Evolutionary conservation across 345 rosid genomes (phyloP), one percentile per base, ranked within the genome.

Genomic region (Rhizophora apiculata): DNA sequence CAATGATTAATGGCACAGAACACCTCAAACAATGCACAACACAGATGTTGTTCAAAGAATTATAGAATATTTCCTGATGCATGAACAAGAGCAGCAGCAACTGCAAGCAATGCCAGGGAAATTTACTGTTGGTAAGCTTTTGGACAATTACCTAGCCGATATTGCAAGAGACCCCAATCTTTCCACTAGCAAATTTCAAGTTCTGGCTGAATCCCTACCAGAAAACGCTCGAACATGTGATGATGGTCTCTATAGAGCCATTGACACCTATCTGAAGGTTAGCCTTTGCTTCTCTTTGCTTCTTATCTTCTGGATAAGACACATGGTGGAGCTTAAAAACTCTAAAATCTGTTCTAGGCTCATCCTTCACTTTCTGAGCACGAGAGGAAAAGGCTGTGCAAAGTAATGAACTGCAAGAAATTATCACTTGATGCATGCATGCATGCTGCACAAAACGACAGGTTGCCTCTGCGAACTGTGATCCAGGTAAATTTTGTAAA

Each of bases 361-460:
- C 98, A 88, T 83, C 91, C 87, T 72, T 81, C 78, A 60, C 74
- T 89, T 53, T 66, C 91, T 52, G 95, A 93, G 78, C 85, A 88
- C 48, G 93, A 93, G 57, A 77, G 90, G 37, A 88, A 82, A 83
- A 78, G 83, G 79, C 68, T 94, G 22, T 88, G 96, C 89, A 89
- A 85, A 76, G 52, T 83, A 65, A 91, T 91, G 91, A 82, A 82
- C 78, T 84, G 93, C 21, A 85, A 81, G 80, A 94, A 88, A 74
- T 78, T 89, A 68, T 94, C 98, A 5, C 88, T 87, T 19, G 98
- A 94, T 72, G 97, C 96, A 32, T 88, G 93, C 79, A 82, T 78
- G 75, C 97, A 94, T 77, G 98, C 98, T 6, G 95, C 97, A 71
- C 89, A 94, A 81, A 94, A 94, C 68, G 97, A 91, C 48, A 84